Evolutionary conservation across 2,329 filamentous ascomycete genomes (phyloP).

Genomic region (Fragosphaeria purpurea): DNA sequence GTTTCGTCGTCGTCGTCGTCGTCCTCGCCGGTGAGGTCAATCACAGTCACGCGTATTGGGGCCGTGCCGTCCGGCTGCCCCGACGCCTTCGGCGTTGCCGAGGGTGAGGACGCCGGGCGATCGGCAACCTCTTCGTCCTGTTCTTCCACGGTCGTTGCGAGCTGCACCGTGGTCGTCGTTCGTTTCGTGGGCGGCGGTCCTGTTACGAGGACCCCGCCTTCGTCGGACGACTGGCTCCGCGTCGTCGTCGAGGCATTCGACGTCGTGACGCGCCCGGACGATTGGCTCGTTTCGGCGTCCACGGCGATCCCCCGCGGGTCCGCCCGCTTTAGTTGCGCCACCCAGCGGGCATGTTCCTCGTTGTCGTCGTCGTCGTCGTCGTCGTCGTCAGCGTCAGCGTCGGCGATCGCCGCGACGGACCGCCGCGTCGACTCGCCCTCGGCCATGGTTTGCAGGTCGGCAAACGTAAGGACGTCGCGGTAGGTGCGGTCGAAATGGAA

Average conservation of each 20-base stretch:
- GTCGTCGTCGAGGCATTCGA: conserved; percentile 5
- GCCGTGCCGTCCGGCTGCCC: not conserved
- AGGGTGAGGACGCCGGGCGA: too few species aligned
- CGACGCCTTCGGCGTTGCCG: not conserved
- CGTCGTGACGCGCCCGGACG: conserved; percentile 15
- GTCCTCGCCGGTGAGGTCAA: conserved; percentile 5
- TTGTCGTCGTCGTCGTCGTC: not conserved
- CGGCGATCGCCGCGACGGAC: not conserved
- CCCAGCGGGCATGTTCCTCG: conserved; percentile 35
- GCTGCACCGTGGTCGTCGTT: too few species aligned
- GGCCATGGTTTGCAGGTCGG: conserved; percentile 57
- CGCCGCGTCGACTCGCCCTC: conserved; percentile 25
- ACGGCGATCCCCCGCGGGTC: conserved; percentile 35
- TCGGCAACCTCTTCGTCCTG: too few species aligned
- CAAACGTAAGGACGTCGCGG: conserved; percentile 57
- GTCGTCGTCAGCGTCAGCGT: not conserved
- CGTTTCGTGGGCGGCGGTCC: too few species aligned
- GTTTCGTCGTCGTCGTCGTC: not conserved
- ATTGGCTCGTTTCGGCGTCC: conserved; percentile 36
- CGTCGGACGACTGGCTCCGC: not conserved
- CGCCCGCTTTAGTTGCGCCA: conserved; percentile 46
- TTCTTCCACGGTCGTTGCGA: too few species aligned
- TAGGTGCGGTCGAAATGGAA: conserved; percentile 67
- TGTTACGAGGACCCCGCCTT: too few species aligned
- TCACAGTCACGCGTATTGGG: not conserved